A percentile compares a stretch with the other conserved stretches of the same genome.
phyloP scores from a whole-genome alignment of 176 grass and related monocot species.

The Rhynchospora pubera region DNA sequence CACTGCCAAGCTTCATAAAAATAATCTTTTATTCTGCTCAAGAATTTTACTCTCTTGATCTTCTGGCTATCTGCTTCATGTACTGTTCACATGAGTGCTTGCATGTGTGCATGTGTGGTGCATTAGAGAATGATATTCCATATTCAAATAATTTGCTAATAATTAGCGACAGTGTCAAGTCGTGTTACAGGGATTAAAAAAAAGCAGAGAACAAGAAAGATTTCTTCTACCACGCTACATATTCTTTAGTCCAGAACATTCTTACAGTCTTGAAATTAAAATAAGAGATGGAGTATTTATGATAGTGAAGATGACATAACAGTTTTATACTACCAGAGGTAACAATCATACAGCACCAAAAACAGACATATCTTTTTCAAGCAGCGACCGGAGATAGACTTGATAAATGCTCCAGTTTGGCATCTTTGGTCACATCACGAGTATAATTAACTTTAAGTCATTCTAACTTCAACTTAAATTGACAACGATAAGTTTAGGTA shows the following conservation, averaged over 20 bases:
- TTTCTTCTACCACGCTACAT: not conserved
- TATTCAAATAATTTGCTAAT: not conserved
- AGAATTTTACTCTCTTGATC: not conserved
- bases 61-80: not conserved
- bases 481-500: slow-evolving; percentile 20
- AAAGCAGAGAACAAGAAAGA: not conserved
- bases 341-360: slow-evolving; percentile 5
- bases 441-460: slow-evolving; percentile 10
- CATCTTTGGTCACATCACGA: slow-evolving; percentile 23
- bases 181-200: not conserved
- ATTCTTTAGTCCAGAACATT: slow-evolving; percentile 4
- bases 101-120: not conserved
- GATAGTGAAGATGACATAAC: slow-evolving; percentile 13
- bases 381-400: not conserved
- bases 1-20: not conserved
- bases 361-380: slow-evolving; percentile 8
- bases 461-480: slow-evolving; percentile 15
- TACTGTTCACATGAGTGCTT: not conserved
- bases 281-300: not conserved
- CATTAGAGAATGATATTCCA: not conserved
- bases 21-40: not conserved
- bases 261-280: not conserved
- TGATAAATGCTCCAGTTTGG: not conserved
- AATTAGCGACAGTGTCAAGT: not conserved
- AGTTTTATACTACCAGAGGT: not conserved